Percentiles rank a stretch among this genome's conserved stretches.
phyloP scores from a whole-genome alignment of 2,329 filamentous ascomycete genomes.

The Botrytis fabae region DNA sequence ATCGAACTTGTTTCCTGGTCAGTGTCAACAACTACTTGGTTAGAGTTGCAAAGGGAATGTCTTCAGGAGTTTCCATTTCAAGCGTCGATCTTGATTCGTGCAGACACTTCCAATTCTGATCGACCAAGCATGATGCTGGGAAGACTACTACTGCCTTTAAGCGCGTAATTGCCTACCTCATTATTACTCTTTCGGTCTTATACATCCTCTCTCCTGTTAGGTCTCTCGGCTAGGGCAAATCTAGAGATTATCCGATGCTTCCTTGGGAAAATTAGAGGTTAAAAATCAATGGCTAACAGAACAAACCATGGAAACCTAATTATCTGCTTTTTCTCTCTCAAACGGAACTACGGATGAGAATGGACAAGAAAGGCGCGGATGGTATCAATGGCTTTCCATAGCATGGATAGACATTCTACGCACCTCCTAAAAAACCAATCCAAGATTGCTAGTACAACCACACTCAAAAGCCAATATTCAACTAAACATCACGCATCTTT shows the following conservation, averaged over 20 bases:
- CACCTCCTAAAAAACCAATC: fast-evolving
- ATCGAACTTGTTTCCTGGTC: not conserved
- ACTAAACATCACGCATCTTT: not conserved
- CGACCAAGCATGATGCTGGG: not conserved
- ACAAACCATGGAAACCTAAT: not conserved
- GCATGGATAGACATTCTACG: not conserved
- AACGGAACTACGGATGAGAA: not conserved
- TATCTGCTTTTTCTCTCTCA: not conserved
- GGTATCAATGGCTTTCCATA: not conserved
- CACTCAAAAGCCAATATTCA: not conserved
- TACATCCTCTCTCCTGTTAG: not conserved
- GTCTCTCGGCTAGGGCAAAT: not conserved
- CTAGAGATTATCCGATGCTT: not conserved
- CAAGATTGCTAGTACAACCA: not conserved
- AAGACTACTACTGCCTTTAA: not conserved
- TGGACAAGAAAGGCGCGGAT: not conserved
- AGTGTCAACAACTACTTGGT: not conserved
- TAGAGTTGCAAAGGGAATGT: too few relatives aligned
- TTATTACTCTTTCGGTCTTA: too few relatives aligned
- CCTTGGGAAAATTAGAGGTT: too few relatives aligned
- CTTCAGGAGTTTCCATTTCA: not conserved
- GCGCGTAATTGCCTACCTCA: not conserved
- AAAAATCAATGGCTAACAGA: not conserved
- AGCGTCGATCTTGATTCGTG: not conserved
- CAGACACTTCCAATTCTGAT: not conserved